phyloP scores from a whole-genome alignment of 2,329 filamentous ascomycete species.

The Aspergillus japonicus region DNA sequence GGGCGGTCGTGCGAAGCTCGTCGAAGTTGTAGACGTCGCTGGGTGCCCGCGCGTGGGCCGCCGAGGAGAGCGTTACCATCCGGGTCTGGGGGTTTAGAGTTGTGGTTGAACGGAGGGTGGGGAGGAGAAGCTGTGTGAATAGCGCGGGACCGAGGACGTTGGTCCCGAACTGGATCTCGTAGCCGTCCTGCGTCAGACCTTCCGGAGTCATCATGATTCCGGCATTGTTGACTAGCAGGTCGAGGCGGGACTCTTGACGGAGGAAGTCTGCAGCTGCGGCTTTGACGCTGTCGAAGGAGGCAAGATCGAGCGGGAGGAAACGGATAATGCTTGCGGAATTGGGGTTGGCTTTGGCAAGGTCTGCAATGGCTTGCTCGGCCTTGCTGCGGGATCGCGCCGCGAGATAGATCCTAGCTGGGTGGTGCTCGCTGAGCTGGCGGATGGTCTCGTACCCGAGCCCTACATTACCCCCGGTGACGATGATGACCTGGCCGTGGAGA shows the following conservation, averaged over 20 bases:
- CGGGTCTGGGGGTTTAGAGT: conserved; percentile 15
- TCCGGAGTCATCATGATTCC: conserved; percentile 28
- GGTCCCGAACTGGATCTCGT: conserved; percentile 34
- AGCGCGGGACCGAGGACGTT: conserved; percentile 30
- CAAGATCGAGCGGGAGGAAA: conserved; percentile 14
- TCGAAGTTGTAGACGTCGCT: conserved; percentile 20
- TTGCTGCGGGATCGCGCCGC: conserved; percentile 8
- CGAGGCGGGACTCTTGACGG: conserved; percentile 18
- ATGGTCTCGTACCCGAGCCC: conserved; percentile 51
- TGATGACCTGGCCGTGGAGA: conserved; percentile 42
- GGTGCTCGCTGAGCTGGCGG: conserved; percentile 6
- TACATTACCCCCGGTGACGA: conserved; percentile 49
- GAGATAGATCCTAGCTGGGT: conserved; percentile 11
- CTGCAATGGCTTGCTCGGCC: conserved; percentile 8
- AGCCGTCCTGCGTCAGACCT: conserved; percentile 27
- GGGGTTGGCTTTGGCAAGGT: neutral
- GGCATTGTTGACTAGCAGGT: conserved; percentile 33
- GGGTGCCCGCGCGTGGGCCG: conserved; percentile 16
- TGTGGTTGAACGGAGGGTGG: conserved; percentile 18
- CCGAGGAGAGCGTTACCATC: conserved; percentile 26
- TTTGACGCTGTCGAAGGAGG: conserved; percentile 18
- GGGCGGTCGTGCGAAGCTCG: conserved; percentile 15
- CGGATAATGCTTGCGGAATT: neutral
- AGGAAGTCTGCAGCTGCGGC: conserved; percentile 10
- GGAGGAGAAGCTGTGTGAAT: conserved; percentile 27